Evolutionary conservation across 768 basidiomycete genomes (phyloP).

Genomic region (Leucosporidium creatinivorum): DNA sequence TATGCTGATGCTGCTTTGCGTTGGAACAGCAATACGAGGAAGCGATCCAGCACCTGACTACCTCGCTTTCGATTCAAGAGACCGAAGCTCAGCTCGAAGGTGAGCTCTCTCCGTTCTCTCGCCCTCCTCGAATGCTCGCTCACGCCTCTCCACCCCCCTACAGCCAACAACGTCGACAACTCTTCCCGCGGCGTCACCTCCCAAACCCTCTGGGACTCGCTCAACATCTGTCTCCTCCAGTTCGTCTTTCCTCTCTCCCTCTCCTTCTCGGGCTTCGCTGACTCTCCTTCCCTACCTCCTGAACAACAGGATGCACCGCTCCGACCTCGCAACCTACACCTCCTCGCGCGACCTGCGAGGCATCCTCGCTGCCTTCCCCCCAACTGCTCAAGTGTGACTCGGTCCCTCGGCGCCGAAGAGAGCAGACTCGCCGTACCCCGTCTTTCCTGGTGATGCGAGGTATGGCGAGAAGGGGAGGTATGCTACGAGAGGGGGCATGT

Average conservation of each 20-base stretch:
- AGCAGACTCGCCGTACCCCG: neutral
- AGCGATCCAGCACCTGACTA: constrained; percentile 53
- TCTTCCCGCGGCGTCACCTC: constrained; percentile 52
- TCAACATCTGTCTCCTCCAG: constrained; percentile 49
- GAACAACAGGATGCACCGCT: constrained; percentile 25
- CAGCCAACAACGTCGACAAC: constrained; percentile 38
- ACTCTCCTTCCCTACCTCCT: neutral
- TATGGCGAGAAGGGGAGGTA: neutral
- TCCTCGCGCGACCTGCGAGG: constrained; percentile 1
- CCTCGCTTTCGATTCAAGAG: constrained; percentile 82
- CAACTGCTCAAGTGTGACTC: neutral
- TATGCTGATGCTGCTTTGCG: neutral
- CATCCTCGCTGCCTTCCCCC: constrained; percentile 2
- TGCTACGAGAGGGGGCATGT: too few relatives aligned
- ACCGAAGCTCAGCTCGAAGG: constrained; percentile 57
- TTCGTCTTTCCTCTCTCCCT: neutral
- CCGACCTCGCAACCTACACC: constrained; percentile 9
- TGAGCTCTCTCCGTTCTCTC: constrained; percentile 6
- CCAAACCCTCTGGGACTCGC: constrained; percentile 74
- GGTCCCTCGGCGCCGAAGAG: neutral
- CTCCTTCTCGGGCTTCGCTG: neutral
- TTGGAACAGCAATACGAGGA: constrained; percentile 65
- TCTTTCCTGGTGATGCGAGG: neutral
- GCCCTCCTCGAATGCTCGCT: neutral
- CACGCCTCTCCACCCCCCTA: neutral